Evolutionary conservation across 352 stramenopile genomes (phyloP).

Genomic region (Blastocystis sp.): DNA sequence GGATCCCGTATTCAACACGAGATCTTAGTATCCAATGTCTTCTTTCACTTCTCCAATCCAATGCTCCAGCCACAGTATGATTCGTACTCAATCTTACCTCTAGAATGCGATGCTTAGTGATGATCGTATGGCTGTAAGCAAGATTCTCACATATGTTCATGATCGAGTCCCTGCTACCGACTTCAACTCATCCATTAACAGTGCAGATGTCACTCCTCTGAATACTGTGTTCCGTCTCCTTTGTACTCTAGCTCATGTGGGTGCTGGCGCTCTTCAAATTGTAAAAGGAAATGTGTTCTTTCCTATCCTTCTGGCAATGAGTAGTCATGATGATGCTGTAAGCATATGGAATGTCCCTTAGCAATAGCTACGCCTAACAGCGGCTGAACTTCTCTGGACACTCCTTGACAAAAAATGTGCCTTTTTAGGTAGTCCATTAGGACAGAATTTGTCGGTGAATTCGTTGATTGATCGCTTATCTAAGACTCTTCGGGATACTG

Average conservation of each 20-base stretch:
- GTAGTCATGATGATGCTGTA: background rate
- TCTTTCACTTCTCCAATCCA: background rate
- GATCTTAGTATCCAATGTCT: background rate
- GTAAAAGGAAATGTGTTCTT: slow-evolving; percentile 32
- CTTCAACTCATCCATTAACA: background rate
- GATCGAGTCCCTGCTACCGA: background rate
- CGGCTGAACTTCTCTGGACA: slow-evolving; percentile 23
- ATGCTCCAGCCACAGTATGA: background rate
- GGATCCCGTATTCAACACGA: background rate
- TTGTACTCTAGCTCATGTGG: background rate
- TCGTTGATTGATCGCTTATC: background rate
- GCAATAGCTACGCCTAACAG: background rate
- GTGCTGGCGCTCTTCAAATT: slow-evolving; percentile 10
- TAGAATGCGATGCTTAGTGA: slow-evolving; percentile 9
- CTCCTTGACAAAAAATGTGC: background rate
- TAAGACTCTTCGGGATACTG: background rate
- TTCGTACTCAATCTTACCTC: background rate
- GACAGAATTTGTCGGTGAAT: background rate
- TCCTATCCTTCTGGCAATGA: background rate
- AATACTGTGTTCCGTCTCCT: background rate
- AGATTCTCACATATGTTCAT: slow-evolving; percentile 9
- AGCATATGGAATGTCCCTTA: background rate
- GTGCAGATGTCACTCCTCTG: background rate
- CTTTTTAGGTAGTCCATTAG: background rate
- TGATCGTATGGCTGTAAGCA: background rate